These are phyloP conservation scores for Coemansia sp. DNA, from an alignment of 192 early-diverging fungal species.

Conservation along the genomic window DNA sequence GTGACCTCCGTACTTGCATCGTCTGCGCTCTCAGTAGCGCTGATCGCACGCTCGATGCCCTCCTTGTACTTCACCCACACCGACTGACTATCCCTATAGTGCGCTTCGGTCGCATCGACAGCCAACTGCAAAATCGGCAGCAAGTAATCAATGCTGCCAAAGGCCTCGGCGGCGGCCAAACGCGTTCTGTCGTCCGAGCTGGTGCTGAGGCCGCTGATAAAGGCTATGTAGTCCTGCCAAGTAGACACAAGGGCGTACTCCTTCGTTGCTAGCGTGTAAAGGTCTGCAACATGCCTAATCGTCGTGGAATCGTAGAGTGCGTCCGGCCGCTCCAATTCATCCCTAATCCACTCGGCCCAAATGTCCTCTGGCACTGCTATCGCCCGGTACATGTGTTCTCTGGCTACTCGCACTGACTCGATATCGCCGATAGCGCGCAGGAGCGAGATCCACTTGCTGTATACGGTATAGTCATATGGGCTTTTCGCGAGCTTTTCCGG, in stretches of 20 bases:
- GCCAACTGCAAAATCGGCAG: slow-evolving; percentile 18
- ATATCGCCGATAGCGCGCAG: slow-evolving; percentile 32
- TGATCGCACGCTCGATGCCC: slow-evolving; percentile 14
- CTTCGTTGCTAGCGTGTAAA: slow-evolving; percentile 15
- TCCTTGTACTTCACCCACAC: slow-evolving; percentile 37
- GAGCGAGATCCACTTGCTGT: slow-evolving; percentile 41
- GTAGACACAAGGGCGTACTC: slow-evolving; percentile 23
- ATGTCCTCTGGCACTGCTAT: slow-evolving; percentile 36
- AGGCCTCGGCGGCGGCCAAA: slow-evolving; percentile 19
- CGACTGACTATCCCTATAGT: slow-evolving; percentile 23
- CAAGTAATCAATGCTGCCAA: slow-evolving; percentile 18
- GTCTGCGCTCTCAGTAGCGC: neutral
- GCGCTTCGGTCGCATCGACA: slow-evolving; percentile 19
- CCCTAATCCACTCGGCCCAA: slow-evolving; percentile 32
- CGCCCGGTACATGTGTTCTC: slow-evolving; percentile 22
- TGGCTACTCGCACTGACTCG: slow-evolving; percentile 36
- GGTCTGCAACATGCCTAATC: slow-evolving; percentile 11
- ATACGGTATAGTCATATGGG: slow-evolving; percentile 40
- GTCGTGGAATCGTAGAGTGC: slow-evolving; percentile 3
- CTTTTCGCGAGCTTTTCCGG: slow-evolving; percentile 39
- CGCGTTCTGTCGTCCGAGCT: neutral
- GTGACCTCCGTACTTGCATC: neutral
- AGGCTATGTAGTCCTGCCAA: slow-evolving; percentile 45
- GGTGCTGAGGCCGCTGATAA: slow-evolving; percentile 9
- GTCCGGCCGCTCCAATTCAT: slow-evolving; percentile 25